A percentile compares a stretch with the other conserved stretches of the same genome.
These are phyloP conservation scores for Skeletonema grethae DNA, from an alignment of 108 stramenopile genomes.

Conservation along the genomic window DNA sequence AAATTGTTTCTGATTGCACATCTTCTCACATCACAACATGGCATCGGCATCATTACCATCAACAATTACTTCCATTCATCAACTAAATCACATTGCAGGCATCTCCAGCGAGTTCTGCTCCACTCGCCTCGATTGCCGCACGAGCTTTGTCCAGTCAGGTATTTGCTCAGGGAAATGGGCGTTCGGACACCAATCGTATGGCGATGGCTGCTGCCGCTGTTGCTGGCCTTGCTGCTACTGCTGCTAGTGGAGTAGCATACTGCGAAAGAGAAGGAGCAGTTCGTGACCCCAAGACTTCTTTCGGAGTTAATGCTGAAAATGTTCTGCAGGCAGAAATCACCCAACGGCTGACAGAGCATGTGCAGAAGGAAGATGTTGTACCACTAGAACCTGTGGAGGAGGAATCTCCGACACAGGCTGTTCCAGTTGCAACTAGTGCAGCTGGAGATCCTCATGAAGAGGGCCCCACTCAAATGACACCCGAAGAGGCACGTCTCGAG, in stretches of 20 bases:
- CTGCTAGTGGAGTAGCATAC: conserved; percentile 13
- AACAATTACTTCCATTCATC: neutral
- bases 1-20: neutral
- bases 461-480: conserved; percentile 56
- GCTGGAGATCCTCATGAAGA: conserved; percentile 27
- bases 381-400: conserved; percentile 18
- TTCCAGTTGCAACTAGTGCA: conserved; percentile 30
- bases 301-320: conserved; percentile 42
- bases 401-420: neutral
- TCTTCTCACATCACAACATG: neutral
- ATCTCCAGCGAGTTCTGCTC: conserved; percentile 17
- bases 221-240: conserved; percentile 16
- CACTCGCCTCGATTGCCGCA: conserved; percentile 29
- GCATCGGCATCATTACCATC: neutral
- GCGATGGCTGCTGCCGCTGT: conserved; percentile 26
- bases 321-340: conserved; percentile 35
- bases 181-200: conserved; percentile 12
- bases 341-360: conserved; percentile 26
- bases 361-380: conserved; percentile 12
- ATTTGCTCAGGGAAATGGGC: conserved; percentile 27
- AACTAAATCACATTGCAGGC: neutral
- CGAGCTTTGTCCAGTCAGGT: conserved; percentile 40
- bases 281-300: conserved; percentile 45
- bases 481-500: conserved; percentile 76
- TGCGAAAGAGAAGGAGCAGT: conserved; percentile 51